phyloP scores from a whole-genome alignment of 495 filamentous ascomycete species.

The Hyaloscypha hepaticicola region DNA sequence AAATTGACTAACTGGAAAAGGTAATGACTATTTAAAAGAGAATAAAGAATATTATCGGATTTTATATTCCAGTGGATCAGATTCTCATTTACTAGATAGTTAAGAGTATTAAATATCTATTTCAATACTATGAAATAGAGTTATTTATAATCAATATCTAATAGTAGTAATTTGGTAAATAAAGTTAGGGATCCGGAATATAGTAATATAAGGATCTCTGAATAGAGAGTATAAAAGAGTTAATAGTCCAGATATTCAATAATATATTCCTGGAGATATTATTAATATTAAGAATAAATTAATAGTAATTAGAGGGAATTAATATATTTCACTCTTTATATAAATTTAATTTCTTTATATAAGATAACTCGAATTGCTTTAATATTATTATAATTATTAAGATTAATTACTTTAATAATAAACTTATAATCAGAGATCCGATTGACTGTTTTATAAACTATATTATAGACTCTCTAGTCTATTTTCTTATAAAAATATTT shows the following conservation, averaged over 20 bases:
- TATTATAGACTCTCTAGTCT: conserved; percentile 34
- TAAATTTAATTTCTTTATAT: conserved; percentile 32
- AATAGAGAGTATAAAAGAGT: conserved; percentile 1
- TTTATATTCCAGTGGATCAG: conserved; percentile 1
- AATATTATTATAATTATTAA: conserved; percentile 21
- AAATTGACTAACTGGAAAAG: not conserved
- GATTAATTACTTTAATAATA: conserved; percentile 38
- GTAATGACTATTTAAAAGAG: not conserved
- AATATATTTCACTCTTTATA: conserved; percentile 31
- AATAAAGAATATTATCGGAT: not conserved
- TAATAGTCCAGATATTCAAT: not conserved
- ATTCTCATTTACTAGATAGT: not conserved
- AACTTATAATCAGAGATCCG: conserved; percentile 29
- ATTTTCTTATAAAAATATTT: conserved; percentile 34
- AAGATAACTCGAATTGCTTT: conserved; percentile 35
- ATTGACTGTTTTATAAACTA: conserved; percentile 34
- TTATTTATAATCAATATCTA: not conserved
- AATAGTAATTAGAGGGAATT: conserved; percentile 9
- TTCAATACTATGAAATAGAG: not conserved
- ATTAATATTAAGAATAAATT: not conserved
- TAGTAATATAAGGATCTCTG: not conserved
- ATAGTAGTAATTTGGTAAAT: not conserved
- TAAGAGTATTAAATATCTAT: not conserved
- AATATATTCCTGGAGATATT: not conserved
- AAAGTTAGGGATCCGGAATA: not conserved